Conservation (phyloP, 768 basidiomycete genomes). For the Suillus subaureus region DNA sequence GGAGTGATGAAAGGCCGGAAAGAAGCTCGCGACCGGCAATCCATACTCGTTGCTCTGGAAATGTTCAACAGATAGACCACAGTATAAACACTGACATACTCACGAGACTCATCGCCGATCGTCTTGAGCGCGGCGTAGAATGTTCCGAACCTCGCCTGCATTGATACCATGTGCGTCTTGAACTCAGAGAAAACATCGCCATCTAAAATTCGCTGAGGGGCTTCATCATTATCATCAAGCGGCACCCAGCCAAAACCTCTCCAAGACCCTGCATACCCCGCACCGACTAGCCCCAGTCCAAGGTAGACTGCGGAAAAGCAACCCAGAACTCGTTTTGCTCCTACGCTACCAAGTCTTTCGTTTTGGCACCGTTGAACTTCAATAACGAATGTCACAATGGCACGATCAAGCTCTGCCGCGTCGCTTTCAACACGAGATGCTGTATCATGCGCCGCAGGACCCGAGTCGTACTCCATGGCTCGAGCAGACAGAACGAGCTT, state of each 20-base stretch:
- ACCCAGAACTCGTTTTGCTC: slow-evolving; percentile 59
- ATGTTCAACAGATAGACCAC: slow-evolving; percentile 12
- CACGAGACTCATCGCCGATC: slow-evolving; percentile 24
- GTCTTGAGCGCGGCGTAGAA: slow-evolving; percentile 29
- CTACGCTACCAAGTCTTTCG: slow-evolving; percentile 25
- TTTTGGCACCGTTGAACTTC: slow-evolving; percentile 66
- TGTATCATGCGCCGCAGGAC: slow-evolving; percentile 60
- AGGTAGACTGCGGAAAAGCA: slow-evolving; percentile 63
- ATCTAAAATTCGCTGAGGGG: slow-evolving; percentile 49
- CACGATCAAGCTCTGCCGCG: slow-evolving; percentile 74
- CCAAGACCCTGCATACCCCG: slow-evolving; percentile 76
- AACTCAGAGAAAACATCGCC: slow-evolving; percentile 58
- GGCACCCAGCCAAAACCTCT: slow-evolving; percentile 84
- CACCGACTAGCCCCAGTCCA: slow-evolving; percentile 80
- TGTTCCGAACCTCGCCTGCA: slow-evolving; percentile 53
- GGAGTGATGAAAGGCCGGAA: slow-evolving; percentile 56
- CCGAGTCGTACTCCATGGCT: slow-evolving; percentile 82
- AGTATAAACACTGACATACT: slow-evolving; percentile 14
- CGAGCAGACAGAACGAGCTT: slow-evolving; percentile 90
- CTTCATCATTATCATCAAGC: slow-evolving; percentile 48
- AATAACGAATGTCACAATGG: slow-evolving; percentile 64
- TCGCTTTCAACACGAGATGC: slow-evolving; percentile 73
- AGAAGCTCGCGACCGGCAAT: slow-evolving; percentile 51
- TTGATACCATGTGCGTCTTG: slow-evolving; percentile 43
- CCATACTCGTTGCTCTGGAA: slow-evolving; percentile 32